phyloP scores from a whole-genome alignment of 2,329 filamentous ascomycete genomes.

The Dendryphion nanum region DNA sequence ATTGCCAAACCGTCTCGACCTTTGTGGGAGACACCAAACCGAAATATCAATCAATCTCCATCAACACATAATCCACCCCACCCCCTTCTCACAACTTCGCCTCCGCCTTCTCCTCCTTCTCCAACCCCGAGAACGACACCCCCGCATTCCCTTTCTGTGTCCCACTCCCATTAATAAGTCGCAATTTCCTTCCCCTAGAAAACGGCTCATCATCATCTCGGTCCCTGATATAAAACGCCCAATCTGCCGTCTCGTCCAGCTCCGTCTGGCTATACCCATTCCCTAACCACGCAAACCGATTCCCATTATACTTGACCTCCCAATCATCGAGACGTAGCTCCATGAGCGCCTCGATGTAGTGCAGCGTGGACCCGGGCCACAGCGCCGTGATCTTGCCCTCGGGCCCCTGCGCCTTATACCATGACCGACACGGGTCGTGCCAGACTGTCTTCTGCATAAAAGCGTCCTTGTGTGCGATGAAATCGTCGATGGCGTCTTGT shows the following conservation, averaged over 20 bases:
- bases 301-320: conserved; percentile 41
- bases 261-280: conserved; percentile 38
- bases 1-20: too few species aligned
- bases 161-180: conserved; percentile 31
- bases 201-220: conserved; percentile 33
- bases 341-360: conserved; percentile 50
- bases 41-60: too few species aligned
- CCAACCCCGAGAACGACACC: conserved; percentile 16
- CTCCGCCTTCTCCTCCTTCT: conserved; percentile 4
- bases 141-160: conserved; percentile 15
- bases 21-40: too few species aligned
- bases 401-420: conserved; percentile 37
- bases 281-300: conserved; percentile 39
- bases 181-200: conserved; percentile 21
- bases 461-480: conserved; percentile 47
- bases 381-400: conserved; percentile 41
- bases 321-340: conserved; percentile 50
- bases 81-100: conserved; percentile 14
- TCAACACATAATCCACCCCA: too few species aligned
- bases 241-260: conserved; percentile 34
- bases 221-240: conserved; percentile 37
- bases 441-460: conserved; percentile 50
- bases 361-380: conserved; percentile 49
- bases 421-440: conserved; percentile 46
- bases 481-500: conserved; percentile 49